A percentile compares a stretch with the other conserved stretches of the same genome.
These are phyloP conservation scores for Colletotrichum filicis DNA, from an alignment of 2,329 filamentous ascomycete species.

Conservation along the genomic window DNA sequence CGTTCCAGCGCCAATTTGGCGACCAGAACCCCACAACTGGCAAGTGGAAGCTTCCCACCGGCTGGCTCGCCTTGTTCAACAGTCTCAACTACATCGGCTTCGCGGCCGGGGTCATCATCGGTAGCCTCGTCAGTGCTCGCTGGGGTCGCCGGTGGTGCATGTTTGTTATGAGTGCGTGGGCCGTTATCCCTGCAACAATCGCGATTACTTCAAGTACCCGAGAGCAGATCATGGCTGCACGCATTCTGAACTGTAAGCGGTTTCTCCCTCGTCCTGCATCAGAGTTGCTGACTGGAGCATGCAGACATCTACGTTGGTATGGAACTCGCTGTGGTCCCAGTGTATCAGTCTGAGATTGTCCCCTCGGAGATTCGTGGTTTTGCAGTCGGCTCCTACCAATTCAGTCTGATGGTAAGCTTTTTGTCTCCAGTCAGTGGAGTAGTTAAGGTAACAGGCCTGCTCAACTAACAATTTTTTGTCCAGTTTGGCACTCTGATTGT, in stretches of 20 bases:
- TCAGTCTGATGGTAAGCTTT: constrained; percentile 40
- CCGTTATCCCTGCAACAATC: constrained; percentile 46
- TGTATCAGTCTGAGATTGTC: constrained; percentile 49
- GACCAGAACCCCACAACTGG: constrained; percentile 35
- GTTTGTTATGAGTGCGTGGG: constrained; percentile 50
- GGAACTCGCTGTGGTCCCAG: constrained; percentile 51
- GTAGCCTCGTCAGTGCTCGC: constrained; percentile 42
- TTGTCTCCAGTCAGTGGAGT: too few relatives aligned
- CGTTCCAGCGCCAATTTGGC: constrained; percentile 49
- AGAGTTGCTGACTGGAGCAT: neutral
- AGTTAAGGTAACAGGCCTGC: neutral
- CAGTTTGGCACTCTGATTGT: constrained; percentile 42
- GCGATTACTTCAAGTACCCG: constrained; percentile 43
- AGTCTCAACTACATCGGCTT: constrained; percentile 48
- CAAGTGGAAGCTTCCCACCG: constrained; percentile 41
- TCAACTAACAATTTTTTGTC: neutral
- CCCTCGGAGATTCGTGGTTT: constrained; percentile 45
- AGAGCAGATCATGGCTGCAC: constrained; percentile 47
- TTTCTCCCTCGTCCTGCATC: too few relatives aligned
- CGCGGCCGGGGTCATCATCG: constrained; percentile 39
- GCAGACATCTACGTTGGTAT: constrained; percentile 50
- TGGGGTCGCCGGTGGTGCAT: constrained; percentile 49
- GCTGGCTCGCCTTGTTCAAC: constrained; percentile 50
- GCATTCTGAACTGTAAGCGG: constrained; percentile 46
- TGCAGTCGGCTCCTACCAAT: constrained; percentile 48